phyloP scores from a whole-genome alignment of 495 filamentous ascomycete species.

The Penicillium canescens region DNA sequence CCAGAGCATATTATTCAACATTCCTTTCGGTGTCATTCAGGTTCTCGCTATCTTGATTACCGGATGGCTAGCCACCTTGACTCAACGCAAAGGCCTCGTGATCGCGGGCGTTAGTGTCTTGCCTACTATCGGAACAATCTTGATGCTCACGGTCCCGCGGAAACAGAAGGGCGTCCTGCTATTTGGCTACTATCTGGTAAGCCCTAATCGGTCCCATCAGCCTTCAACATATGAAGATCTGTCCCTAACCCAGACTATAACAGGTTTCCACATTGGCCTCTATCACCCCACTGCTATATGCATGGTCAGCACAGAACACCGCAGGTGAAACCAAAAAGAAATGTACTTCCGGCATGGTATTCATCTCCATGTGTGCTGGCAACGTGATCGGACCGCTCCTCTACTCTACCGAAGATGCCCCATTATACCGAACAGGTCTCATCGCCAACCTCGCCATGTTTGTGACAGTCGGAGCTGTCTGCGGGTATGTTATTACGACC shows the following conservation, averaged over 20 bases:
- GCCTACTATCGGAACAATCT: constrained; percentile 18
- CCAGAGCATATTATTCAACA: constrained; percentile 34
- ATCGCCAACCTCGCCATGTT: constrained; percentile 29
- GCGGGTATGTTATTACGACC: constrained; percentile 15
- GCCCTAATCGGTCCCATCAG: no score
- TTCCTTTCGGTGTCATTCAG: constrained; percentile 43
- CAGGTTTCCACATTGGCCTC: constrained; percentile 27
- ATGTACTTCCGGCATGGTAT: constrained; percentile 23
- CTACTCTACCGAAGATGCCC: constrained; percentile 23
- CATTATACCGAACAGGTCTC: constrained; percentile 24
- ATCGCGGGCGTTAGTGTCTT: constrained; percentile 17
- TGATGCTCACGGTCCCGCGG: constrained; percentile 25
- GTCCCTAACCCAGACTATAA: background rate
- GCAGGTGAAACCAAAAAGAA: constrained; percentile 32
- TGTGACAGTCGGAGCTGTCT: constrained; percentile 17
- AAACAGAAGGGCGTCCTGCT: constrained; percentile 25
- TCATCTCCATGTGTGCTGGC: constrained; percentile 26
- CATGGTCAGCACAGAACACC: constrained; percentile 32
- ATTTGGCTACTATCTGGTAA: constrained; percentile 29
- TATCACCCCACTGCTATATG: constrained; percentile 28
- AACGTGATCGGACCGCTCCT: constrained; percentile 29
- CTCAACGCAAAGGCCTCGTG: constrained; percentile 19
- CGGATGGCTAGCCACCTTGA: constrained; percentile 43
- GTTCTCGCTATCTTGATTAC: constrained; percentile 42
- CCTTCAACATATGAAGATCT: no score